These are phyloP conservation scores for Cutaneotrichosporon cyanovorans DNA, from an alignment of 1,284 basidiomycete genomes.

Conservation along the genomic window DNA sequence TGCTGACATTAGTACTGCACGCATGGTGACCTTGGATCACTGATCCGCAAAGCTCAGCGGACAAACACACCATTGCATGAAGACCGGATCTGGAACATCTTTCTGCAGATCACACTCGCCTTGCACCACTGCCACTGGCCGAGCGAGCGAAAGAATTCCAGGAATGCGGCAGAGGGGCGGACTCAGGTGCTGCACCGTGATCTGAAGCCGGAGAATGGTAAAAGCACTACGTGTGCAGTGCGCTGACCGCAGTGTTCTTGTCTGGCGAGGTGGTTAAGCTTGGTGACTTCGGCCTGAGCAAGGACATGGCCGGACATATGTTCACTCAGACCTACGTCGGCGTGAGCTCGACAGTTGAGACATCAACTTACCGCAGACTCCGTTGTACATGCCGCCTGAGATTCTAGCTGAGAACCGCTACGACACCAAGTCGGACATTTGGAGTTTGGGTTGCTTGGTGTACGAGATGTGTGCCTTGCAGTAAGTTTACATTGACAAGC, in stretches of 20 bases:
- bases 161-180: neutral
- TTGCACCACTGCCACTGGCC: constrained; percentile 77
- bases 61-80: constrained; percentile 65
- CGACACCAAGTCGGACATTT: constrained; percentile 95
- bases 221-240: constrained; percentile 22
- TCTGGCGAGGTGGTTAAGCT: constrained; percentile 64
- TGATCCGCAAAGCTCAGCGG: constrained; percentile 58
- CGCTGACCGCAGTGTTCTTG: constrained; percentile 27
- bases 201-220: constrained; percentile 93
- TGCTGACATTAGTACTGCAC: constrained; percentile 61
- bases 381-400: constrained; percentile 98
- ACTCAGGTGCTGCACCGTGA: constrained; percentile 83
- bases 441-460: constrained; percentile 92
- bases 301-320: constrained; percentile 73
- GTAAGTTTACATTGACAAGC: constrained; percentile 34
- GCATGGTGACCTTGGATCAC: constrained; percentile 78
- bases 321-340: constrained; percentile 97
- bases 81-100: constrained; percentile 90
- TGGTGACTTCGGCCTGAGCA: constrained; percentile 92
- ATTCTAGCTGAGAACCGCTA: constrained; percentile 93
- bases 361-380: constrained; percentile 56
- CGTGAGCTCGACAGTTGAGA: constrained; percentile 50
- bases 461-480: constrained; percentile 89
- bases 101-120: constrained; percentile 85
- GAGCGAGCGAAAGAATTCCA: constrained; percentile 21